Conservation (phyloP, 2,329 filamentous ascomycete species). For the Tolypocladium pustulatum region DNA sequence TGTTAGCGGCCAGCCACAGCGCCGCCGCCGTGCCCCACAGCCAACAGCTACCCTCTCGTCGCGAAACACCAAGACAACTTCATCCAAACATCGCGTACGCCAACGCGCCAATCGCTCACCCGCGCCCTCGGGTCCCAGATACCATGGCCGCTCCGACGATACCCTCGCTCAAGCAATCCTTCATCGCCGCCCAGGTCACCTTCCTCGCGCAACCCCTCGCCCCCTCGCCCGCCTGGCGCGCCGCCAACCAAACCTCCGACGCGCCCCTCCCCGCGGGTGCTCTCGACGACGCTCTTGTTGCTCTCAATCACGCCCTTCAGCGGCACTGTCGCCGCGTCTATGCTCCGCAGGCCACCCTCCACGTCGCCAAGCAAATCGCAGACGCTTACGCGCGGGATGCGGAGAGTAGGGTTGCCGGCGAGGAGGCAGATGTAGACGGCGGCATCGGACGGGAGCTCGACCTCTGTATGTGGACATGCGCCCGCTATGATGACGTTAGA, state of each 20-base stretch:
- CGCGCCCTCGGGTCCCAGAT: background rate
- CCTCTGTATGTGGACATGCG: conserved; percentile 24
- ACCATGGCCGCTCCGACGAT: conserved; percentile 34
- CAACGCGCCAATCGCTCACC: background rate
- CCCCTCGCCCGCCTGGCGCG: conserved; percentile 43
- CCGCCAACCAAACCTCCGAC: conserved; percentile 31
- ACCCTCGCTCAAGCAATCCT: conserved; percentile 52
- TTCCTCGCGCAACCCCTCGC: conserved; percentile 49
- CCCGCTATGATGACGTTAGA: background rate
- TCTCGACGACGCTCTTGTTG: conserved; percentile 46
- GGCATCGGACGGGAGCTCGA: conserved; percentile 30
- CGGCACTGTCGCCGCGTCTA: conserved; percentile 58
- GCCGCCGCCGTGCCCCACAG: background rate
- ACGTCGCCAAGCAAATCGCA: conserved; percentile 65
- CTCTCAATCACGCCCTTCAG: conserved; percentile 50
- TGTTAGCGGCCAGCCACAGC: background rate
- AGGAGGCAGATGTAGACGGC: conserved; percentile 21
- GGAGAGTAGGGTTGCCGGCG: conserved; percentile 24
- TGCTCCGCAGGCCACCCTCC: conserved; percentile 56
- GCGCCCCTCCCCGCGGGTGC: conserved; percentile 33
- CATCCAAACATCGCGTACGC: background rate
- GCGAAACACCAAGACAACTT: background rate
- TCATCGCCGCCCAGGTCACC: conserved; percentile 52
- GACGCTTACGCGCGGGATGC: conserved; percentile 44
- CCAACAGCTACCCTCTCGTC: background rate